Conservation (phyloP, 371 early-diverging fungal species). For the Chytridium lagenaria region DNA sequence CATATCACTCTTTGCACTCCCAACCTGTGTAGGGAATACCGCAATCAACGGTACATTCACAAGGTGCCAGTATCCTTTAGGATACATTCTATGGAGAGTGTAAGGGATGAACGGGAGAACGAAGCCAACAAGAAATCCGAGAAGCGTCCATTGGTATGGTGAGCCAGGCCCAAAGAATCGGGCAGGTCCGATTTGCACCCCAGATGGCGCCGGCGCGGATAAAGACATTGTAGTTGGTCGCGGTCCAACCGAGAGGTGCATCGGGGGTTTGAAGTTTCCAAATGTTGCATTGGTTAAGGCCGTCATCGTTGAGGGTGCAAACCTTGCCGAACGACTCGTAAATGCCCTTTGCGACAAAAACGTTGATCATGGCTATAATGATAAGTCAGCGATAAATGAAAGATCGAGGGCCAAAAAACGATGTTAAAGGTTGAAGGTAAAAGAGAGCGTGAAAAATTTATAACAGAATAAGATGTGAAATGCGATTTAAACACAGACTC, state of each 20-base stretch:
- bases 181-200: constrained; percentile 39
- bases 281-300: not conserved
- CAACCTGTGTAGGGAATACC: constrained; percentile 19
- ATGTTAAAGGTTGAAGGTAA: no score
- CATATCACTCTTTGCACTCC: constrained; percentile 1
- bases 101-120: constrained; percentile 56
- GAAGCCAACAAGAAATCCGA: constrained; percentile 61
- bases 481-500: no score
- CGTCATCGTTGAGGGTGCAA: not conserved
- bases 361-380: constrained; percentile 12
- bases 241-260: constrained; percentile 20
- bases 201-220: constrained; percentile 27
- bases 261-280: constrained; percentile 7
- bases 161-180: constrained; percentile 54
- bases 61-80: constrained; percentile 39
- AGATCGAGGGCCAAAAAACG: no score
- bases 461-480: no score
- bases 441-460: no score
- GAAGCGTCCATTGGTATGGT: constrained; percentile 53
- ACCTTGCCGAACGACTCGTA: constrained; percentile 17
- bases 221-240: constrained; percentile 20
- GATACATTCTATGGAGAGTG: constrained; percentile 52
- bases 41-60: constrained; percentile 40
- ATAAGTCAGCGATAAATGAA: no score
- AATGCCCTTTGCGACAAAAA: constrained; percentile 7